Evolutionary conservation across 441 rosid species (phyloP).

Genomic region (Dalechampia spathulata): DNA sequence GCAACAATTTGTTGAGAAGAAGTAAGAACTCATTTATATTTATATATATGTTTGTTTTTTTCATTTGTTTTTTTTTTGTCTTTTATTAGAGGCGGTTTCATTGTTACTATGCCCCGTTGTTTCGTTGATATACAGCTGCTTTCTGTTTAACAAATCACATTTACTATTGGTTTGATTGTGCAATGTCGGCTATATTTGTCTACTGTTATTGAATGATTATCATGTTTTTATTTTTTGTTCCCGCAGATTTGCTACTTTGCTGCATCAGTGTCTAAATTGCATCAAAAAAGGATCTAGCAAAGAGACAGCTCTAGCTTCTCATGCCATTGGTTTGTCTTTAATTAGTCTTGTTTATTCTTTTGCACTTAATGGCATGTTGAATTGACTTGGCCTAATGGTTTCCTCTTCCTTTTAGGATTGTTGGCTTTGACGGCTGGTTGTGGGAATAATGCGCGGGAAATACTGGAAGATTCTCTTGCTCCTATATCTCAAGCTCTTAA

Average conservation of each 20-base stretch:
- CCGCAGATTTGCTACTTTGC: slow-evolving; percentile 75
- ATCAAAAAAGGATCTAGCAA: slow-evolving; percentile 67
- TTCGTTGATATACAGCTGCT: too few relatives aligned
- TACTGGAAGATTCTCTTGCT: slow-evolving; percentile 58
- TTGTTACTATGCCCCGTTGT: too few relatives aligned
- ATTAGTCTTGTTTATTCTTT: background rate
- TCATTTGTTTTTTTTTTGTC: too few relatives aligned
- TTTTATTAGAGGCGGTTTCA: too few relatives aligned
- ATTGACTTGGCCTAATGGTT: background rate
- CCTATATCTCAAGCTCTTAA: slow-evolving; percentile 69
- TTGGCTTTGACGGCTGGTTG: slow-evolving; percentile 75
- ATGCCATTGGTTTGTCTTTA: slow-evolving; percentile 52
- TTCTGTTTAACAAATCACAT: too few relatives aligned
- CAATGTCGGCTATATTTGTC: too few relatives aligned
- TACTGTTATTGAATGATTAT: too few relatives aligned
- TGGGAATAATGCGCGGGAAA: slow-evolving; percentile 60
- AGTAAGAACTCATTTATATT: slow-evolving; percentile 41
- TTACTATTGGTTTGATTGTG: too few relatives aligned
- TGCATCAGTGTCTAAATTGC: slow-evolving; percentile 59
- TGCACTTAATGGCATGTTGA: background rate
- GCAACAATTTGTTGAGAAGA: slow-evolving; percentile 70
- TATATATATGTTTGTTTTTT: background rate
- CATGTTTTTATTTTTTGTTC: background rate
- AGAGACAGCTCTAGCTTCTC: slow-evolving; percentile 72
- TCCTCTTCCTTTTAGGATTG: slow-evolving; percentile 46